Conservation (phyloP, 148 eudicot species). For the Vaccinium myrtillus region DNA sequence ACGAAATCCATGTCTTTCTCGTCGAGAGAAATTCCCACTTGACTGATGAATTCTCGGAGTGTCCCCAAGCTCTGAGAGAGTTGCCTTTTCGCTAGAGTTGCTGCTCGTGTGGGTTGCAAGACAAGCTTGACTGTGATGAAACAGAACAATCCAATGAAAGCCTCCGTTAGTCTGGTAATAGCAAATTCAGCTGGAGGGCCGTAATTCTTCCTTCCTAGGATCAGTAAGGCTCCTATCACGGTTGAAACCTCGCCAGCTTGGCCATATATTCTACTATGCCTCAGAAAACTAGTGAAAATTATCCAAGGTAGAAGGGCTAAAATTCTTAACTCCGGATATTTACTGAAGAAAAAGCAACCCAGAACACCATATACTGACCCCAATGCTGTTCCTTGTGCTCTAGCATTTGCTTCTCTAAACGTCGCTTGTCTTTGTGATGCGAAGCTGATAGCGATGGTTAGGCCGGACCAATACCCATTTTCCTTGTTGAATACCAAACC, state of each 20-base stretch:
- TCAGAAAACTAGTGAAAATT: slow-evolving; percentile 45
- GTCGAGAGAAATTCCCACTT: slow-evolving; percentile 12
- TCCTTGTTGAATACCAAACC: slow-evolving; percentile 45
- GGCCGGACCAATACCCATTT: slow-evolving; percentile 65
- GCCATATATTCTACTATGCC: slow-evolving; percentile 53
- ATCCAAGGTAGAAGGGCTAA: slow-evolving; percentile 53
- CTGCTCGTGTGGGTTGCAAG: slow-evolving; percentile 45
- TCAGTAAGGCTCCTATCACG: slow-evolving; percentile 48
- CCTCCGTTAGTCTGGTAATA: slow-evolving; percentile 47
- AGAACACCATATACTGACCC: slow-evolving; percentile 57
- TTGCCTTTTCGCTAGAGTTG: slow-evolving; percentile 38
- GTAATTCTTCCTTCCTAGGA: slow-evolving; percentile 48
- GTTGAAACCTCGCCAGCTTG: slow-evolving; percentile 55
- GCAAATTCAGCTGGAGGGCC: slow-evolving; percentile 57
- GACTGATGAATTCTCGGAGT: slow-evolving; percentile 30
- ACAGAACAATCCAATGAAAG: slow-evolving; percentile 47
- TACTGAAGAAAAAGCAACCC: slow-evolving; percentile 39
- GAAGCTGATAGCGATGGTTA: slow-evolving; percentile 55
- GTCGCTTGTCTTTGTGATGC: slow-evolving; percentile 36
- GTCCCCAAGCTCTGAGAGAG: slow-evolving; percentile 24
- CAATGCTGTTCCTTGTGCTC: slow-evolving; percentile 59
- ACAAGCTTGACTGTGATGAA: slow-evolving; percentile 41
- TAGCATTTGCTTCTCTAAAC: slow-evolving; percentile 41
- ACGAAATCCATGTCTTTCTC: slow-evolving; percentile 8
- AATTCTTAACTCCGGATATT: slow-evolving; percentile 23